phyloP scores from a whole-genome alignment of 2,329 filamentous ascomycete genomes.

The Colletotrichum horii region DNA sequence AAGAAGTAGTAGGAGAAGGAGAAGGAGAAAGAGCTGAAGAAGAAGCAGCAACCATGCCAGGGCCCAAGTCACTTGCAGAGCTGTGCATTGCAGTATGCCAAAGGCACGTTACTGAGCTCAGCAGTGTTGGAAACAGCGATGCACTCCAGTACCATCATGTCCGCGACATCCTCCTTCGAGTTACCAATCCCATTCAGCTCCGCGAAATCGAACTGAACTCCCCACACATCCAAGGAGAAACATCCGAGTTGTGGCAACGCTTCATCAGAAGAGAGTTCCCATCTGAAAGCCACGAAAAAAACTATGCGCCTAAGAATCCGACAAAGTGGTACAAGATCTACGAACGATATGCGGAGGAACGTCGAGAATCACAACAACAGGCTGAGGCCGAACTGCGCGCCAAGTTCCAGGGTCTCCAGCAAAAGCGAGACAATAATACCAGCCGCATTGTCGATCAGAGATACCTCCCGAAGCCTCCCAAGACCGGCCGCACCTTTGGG shows the following conservation, averaged over 20 bases:
- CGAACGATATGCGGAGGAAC: constrained; percentile 66
- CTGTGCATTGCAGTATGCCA: constrained; percentile 57
- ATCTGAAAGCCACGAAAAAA: constrained; percentile 63
- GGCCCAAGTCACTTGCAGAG: constrained; percentile 53
- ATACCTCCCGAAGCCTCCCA: constrained; percentile 47
- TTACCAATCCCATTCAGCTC: constrained; percentile 78
- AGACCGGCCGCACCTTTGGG: constrained; percentile 32
- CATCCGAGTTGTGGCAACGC: constrained; percentile 76
- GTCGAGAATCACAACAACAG: constrained; percentile 60
- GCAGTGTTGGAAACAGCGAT: constrained; percentile 73
- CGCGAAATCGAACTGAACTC: constrained; percentile 75
- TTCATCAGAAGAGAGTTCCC: constrained; percentile 83
- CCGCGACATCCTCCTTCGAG: constrained; percentile 69
- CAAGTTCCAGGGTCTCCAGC: constrained; percentile 61
- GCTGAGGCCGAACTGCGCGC: constrained; percentile 64
- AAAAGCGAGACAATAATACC: constrained; percentile 61
- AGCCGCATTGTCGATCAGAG: constrained; percentile 59
- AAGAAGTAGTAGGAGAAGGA: too few relatives aligned
- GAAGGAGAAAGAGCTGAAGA: not conserved
- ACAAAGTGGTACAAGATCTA: constrained; percentile 82
- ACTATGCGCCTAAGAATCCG: constrained; percentile 69
- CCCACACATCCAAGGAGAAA: constrained; percentile 75
- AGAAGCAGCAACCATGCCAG: constrained; percentile 1
- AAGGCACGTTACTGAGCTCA: constrained; percentile 61
- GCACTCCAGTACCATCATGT: constrained; percentile 46